phyloP scores from a whole-genome alignment of 495 filamentous ascomycete species.

The Neurospora africana region DNA sequence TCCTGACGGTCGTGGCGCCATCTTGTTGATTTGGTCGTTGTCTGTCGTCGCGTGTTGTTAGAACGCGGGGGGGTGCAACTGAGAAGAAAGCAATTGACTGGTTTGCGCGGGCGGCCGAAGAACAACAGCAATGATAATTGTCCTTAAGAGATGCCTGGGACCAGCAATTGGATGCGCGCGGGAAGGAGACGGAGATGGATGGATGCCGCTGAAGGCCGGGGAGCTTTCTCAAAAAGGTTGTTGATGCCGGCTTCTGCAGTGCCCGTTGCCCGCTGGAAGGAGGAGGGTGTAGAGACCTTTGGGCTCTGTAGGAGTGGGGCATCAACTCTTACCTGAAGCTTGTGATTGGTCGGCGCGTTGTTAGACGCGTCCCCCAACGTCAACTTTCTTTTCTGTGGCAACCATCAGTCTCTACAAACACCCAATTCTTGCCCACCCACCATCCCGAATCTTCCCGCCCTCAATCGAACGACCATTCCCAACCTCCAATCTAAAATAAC shows the following conservation, averaged over 20 bases:
- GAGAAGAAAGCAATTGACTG: not conserved
- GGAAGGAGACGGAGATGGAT: not conserved
- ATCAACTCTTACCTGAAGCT: not conserved
- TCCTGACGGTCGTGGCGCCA: constrained; percentile 25
- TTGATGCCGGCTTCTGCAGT: not conserved
- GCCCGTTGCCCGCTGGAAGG: not conserved
- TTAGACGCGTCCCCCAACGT: constrained; percentile 2
- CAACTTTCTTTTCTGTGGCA: not conserved
- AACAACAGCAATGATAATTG: not conserved
- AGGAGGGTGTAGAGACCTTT: not conserved
- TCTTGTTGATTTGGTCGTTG: constrained; percentile 5
- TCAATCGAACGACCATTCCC: not conserved
- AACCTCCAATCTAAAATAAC: not conserved
- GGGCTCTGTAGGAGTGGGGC: not conserved
- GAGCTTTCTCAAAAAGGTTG: not conserved
- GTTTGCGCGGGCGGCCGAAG: not conserved
- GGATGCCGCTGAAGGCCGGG: not conserved
- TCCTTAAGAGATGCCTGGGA: no score
- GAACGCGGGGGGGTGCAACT: not conserved
- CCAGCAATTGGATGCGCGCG: not conserved
- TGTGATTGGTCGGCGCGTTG: constrained; percentile 7
- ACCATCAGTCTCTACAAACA: not conserved
- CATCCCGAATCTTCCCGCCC: not conserved
- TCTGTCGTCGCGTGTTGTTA: not conserved
- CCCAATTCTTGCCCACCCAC: not conserved